Base-by-base conservation (phyloP, 129 eudicot species). In the Flaveria robusta region DNA sequence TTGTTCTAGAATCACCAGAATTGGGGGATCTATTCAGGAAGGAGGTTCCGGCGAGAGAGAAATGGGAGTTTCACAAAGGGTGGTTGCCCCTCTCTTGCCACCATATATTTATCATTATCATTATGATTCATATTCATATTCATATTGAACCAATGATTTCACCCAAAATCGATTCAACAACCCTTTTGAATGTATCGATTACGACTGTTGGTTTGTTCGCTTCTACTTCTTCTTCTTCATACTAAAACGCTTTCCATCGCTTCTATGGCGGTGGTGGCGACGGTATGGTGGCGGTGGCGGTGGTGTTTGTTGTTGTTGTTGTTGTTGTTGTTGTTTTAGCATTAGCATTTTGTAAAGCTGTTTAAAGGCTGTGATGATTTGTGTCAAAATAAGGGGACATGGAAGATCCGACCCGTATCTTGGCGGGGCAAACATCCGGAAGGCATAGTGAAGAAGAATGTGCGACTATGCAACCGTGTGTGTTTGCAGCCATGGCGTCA, bases 31-130 rank as follows among this genome's bases (percentile, higher is more conserved):
- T 58, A 71, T 31, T 47, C 47, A 49, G 2, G 81, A 80, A 80
- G 13, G 83, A 80, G 83, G 79, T 68, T 80, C 83, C 74, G 83
- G 79, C 79, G 65, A 77, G 81, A 43, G 76, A 16, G 78, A 77
- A 72, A 12, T 16, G 85, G 71, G 58, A 45, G 47, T 80, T 51
- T 54, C 0, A 13, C 0, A 16, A 58, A 72, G 85, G 84, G 89
- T 66, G 41, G 88, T 82, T 85, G 69, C 82, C 77, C 72, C 82
- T 79, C 77, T 79, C 70, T 71, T 78, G 80, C 85, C 74, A 43
- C 2, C 2, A 1, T 1, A 4, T n/a, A n/a, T n/a, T n/a, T n/a
- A n/a, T n/a, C n/a, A n/a, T n/a, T n/a, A n/a, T n/a, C n/a, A n/a
- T n/a, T n/a, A n/a, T 43, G 26, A 76, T 24, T 22, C n/a, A 0